Evolutionary conservation across 2,329 filamentous ascomycete species (phyloP).

Genomic region (Cladosporium velox): DNA sequence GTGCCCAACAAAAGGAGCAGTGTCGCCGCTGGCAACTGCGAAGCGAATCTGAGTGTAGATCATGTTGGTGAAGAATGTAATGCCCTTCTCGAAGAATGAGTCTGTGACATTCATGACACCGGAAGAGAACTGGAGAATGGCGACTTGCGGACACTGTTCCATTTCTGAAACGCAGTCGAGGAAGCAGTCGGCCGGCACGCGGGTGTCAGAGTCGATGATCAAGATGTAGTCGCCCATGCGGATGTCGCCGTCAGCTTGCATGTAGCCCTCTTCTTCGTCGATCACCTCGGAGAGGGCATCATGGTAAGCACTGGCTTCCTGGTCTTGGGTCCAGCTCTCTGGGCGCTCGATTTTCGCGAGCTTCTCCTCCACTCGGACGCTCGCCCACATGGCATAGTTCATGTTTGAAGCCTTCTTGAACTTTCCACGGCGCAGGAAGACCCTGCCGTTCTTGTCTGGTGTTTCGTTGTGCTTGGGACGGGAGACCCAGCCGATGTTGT

Average conservation of each 20-base stretch:
- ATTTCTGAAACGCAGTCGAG: constrained; percentile 79
- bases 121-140: constrained; percentile 75
- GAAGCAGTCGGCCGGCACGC: constrained; percentile 74
- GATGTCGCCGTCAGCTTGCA: constrained; percentile 83
- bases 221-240: constrained; percentile 82
- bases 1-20: constrained; percentile 79
- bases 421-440: constrained; percentile 60
- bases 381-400: constrained; percentile 68
- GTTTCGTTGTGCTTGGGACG: constrained; percentile 55
- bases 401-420: constrained; percentile 76
- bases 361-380: constrained; percentile 69
- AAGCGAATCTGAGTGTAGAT: constrained; percentile 77
- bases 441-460: constrained; percentile 51
- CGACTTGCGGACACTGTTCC: constrained; percentile 76
- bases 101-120: constrained; percentile 78
- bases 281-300: constrained; percentile 65
- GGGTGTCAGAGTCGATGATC: constrained; percentile 77
- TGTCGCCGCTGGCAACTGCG: constrained; percentile 74
- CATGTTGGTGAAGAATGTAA: constrained; percentile 57
- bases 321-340: constrained; percentile 65
- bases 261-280: constrained; percentile 64
- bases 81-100: constrained; percentile 58
- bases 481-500: constrained; percentile 53
- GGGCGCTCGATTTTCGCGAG: constrained; percentile 59
- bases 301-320: constrained; percentile 68